Base-by-base conservation (phyloP, 495 filamentous ascomycete species). In the Aspergillus leporis region DNA sequence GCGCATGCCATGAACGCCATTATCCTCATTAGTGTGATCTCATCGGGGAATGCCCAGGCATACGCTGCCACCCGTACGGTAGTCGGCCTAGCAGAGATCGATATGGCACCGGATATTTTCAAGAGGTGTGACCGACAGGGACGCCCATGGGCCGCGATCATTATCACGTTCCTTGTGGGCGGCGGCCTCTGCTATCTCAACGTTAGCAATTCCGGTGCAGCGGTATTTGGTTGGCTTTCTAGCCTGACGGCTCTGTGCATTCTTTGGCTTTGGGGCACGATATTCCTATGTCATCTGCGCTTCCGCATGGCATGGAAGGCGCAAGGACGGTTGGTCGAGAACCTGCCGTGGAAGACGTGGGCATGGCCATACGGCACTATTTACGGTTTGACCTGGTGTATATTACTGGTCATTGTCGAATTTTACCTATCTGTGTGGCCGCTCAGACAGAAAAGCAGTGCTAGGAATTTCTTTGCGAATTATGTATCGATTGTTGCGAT, bases 221-320 rank as follows among this genome's bases (percentile, higher is more conserved):
- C 61, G 5, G 75, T 89, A 31, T 90, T 90, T 66, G 68, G 75
- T 61, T 90, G 87, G 86, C 68, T 87, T 5, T 72, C 80, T 10
- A 78, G 80, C 51, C 61, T 86, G 12, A 80, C 78, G 19, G 81
- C 81, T 54, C 73, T 86, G 8, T 72, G 78, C 14, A 77, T 81
- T 9, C 75, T 87, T 30, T 84, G 85, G 63, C 79, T 78, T 4
- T 85, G 81, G 79, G 82, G 77, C 16, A 76, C 68, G 25, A 85
- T 86, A 57, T 83, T 77, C 62, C 61, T 84, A 19, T 74, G 81
- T 1, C 82, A 85, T 55, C 74, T 84, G 51, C 78, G 78, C 5
- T 88, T 89, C 75, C 84, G 87, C 22, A 61, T 58, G 25, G 86
- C 85, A n/a, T 92, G 88, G 88, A 76, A 72, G 14, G 63, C 72